Evolutionary conservation across 306 rosid genomes (phyloP).

Genomic region (Corylus heterophylla): DNA sequence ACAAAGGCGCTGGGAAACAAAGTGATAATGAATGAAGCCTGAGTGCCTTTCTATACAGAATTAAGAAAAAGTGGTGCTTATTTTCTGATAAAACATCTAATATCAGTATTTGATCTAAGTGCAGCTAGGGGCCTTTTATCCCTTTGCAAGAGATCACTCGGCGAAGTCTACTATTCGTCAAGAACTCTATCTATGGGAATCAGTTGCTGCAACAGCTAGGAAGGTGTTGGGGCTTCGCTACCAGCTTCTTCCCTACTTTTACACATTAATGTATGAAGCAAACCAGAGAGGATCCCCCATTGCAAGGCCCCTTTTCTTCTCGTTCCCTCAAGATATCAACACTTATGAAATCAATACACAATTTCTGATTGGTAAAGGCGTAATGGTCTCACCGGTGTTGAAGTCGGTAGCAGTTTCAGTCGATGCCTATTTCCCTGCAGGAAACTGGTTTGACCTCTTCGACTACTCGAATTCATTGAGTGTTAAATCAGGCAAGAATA

Average conservation of each 20-base stretch:
- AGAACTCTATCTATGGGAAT: slow-evolving; percentile 89
- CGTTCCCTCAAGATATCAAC: slow-evolving; percentile 72
- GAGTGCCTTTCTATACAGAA: background rate
- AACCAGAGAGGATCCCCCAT: slow-evolving; percentile 71
- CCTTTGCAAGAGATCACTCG: slow-evolving; percentile 89
- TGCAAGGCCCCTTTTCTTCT: slow-evolving; percentile 85
- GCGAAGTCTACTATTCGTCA: slow-evolving; percentile 38
- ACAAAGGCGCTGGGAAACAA: background rate
- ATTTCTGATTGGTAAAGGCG: slow-evolving; percentile 71
- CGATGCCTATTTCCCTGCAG: slow-evolving; percentile 74
- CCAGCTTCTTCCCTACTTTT: slow-evolving; percentile 77
- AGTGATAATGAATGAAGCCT: background rate
- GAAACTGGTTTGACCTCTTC: slow-evolving; percentile 90
- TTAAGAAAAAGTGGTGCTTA: background rate
- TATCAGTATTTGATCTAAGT: slow-evolving; percentile 5
- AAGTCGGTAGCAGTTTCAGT: slow-evolving; percentile 53
- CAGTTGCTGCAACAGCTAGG: slow-evolving; percentile 79
- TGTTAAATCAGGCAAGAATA: slow-evolving; percentile 43
- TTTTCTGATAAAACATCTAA: background rate
- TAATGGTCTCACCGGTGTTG: slow-evolving; percentile 77
- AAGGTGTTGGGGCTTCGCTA: slow-evolving; percentile 84
- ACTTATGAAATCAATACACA: slow-evolving; percentile 72
- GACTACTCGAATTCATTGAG: slow-evolving; percentile 57
- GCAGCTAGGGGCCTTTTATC: slow-evolving; percentile 92
- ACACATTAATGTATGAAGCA: slow-evolving; percentile 83